Conservation (phyloP, 164 flowering plant species). For the Hamamelis virginiana region DNA sequence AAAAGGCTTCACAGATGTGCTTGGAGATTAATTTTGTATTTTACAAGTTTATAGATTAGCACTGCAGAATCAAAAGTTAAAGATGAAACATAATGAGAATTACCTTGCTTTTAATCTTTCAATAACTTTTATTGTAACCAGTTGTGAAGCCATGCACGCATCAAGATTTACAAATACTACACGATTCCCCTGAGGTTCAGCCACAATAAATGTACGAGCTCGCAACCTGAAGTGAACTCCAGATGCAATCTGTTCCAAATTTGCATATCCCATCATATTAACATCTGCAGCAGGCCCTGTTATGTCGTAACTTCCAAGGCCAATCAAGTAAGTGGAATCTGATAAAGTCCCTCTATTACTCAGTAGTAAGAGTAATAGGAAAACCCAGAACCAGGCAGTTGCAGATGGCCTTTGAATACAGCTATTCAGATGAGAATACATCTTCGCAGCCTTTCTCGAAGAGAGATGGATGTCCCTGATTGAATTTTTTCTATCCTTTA, state of each 20-base stretch:
- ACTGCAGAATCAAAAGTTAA: not conserved
- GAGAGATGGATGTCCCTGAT: too few relatives aligned
- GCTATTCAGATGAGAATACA: conserved; percentile 4
- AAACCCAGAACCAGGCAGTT: conserved; percentile 25
- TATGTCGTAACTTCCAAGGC: conserved; percentile 84
- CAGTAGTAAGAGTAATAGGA: conserved; percentile 26
- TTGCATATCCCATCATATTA: conserved; percentile 99
- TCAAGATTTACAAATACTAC: conserved; percentile 90
- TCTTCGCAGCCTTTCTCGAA: conserved; percentile 23
- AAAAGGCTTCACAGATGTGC: too few relatives aligned
- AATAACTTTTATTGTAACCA: conserved; percentile 83
- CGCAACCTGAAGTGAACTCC: conserved; percentile 92
- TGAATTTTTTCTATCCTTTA: too few relatives aligned
- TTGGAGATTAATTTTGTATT: too few relatives aligned
- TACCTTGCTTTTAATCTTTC: conserved; percentile 91
- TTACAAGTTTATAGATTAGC: too few relatives aligned
- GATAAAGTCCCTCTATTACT: conserved; percentile 24
- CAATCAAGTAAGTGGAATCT: conserved; percentile 59
- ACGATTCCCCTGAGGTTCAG: conserved; percentile 73
- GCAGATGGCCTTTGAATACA: conserved; percentile 13
- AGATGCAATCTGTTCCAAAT: conserved; percentile 73
- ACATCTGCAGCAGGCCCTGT: conserved; percentile 94
- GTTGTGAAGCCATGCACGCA: conserved; percentile 98
- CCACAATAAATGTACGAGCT: conserved; percentile 92
- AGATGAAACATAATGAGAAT: not conserved